These are phyloP conservation scores for Schizosaccharomyces japonicus DNA, from an alignment of 805 yeast species.

Conservation along the genomic window DNA sequence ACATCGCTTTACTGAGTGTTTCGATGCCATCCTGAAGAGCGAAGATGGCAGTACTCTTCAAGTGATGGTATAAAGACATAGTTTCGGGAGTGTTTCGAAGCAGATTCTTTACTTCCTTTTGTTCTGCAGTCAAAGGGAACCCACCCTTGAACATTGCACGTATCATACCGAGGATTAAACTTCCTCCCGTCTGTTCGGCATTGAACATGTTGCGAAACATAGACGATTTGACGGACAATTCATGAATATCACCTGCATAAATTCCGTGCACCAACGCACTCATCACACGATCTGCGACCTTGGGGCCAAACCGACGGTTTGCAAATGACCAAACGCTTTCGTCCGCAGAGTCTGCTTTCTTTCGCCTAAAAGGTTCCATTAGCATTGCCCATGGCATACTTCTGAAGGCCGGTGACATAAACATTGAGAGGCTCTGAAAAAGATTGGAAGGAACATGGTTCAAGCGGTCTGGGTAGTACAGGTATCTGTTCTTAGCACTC, in stretches of 20 bases:
- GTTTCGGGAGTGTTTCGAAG: not conserved
- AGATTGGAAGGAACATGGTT: constrained; percentile 13
- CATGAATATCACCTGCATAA: constrained; percentile 59
- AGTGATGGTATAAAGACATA: not conserved
- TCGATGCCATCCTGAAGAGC: not conserved
- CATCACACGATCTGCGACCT: constrained; percentile 29
- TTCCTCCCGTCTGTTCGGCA: not conserved
- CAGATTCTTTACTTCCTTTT: not conserved
- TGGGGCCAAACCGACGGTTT: constrained; percentile 41
- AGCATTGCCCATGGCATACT: constrained; percentile 17
- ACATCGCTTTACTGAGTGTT: not conserved
- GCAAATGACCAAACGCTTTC: constrained; percentile 52
- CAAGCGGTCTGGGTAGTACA: constrained; percentile 8
- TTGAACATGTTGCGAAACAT: not conserved
- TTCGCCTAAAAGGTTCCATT: constrained; percentile 9
- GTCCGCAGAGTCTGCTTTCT: constrained; percentile 19
- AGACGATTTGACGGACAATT: constrained; percentile 19
- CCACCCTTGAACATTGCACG: not conserved
- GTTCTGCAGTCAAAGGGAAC: not conserved
- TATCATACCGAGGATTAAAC: not conserved
- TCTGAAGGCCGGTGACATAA: constrained; percentile 16
- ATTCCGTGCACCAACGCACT: constrained; percentile 78
- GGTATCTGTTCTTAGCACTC: constrained; percentile 22
- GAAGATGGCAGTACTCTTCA: not conserved
- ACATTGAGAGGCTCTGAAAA: constrained; percentile 5